Conservation (phyloP, 805 yeast genomes). For the Lachancea waltii region DNA sequence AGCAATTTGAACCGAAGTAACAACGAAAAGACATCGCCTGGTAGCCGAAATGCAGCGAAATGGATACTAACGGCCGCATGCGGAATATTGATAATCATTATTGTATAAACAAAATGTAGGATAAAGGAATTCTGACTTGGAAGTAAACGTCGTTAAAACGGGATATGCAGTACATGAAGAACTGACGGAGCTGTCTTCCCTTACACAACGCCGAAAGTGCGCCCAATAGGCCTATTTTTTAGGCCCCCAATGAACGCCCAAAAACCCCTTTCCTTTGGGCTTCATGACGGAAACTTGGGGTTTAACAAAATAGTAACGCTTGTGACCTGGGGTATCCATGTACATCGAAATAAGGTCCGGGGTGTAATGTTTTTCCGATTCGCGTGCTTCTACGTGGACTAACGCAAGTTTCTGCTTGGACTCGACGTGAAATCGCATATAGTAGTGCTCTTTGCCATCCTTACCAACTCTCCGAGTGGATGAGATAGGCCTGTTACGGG, state of each 20-base stretch:
- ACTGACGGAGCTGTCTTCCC: background rate
- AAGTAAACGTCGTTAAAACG: background rate
- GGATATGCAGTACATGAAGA: background rate
- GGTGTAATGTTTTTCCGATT: constrained; percentile 48
- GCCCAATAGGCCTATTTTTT: constrained; percentile 44
- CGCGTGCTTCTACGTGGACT: constrained; percentile 76
- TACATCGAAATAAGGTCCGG: constrained; percentile 69
- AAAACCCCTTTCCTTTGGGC: constrained; percentile 45
- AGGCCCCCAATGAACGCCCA: constrained; percentile 87
- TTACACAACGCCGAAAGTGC: too few relatives aligned
- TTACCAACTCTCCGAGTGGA: constrained; percentile 60
- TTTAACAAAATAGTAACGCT: constrained; percentile 61
- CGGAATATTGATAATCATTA: constrained; percentile 2
- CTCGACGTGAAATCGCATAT: constrained; percentile 83
- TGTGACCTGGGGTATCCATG: constrained; percentile 66
- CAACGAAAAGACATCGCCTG: constrained; percentile 1
- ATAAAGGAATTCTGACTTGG: constrained; percentile 3
- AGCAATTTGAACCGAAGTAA: background rate
- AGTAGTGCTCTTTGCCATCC: constrained; percentile 72
- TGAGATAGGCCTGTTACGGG: constrained; percentile 78
- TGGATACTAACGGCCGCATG: constrained; percentile 1
- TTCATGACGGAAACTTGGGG: constrained; percentile 47
- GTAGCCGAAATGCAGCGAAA: background rate
- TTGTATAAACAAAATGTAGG: constrained; percentile 6
- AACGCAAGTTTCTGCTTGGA: constrained; percentile 58